Percentiles rank a stretch among this genome's conserved stretches.
phyloP scores from a whole-genome alignment of 176 grass and related monocot species.

The Microstegium vimineum region DNA sequence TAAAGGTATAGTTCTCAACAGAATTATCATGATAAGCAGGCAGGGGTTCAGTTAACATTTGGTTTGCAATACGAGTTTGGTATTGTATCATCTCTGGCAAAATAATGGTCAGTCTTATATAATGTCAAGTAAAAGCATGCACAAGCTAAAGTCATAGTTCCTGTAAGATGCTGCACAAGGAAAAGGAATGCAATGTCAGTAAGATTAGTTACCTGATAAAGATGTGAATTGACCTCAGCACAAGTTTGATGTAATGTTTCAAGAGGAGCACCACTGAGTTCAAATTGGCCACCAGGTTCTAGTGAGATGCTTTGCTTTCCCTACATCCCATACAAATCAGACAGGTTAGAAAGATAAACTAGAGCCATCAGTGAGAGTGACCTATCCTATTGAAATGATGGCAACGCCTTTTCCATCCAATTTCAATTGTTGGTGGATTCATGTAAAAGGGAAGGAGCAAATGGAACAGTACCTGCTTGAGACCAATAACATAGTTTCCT shows the following conservation, averaged over 20 bases:
- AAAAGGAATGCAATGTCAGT: not conserved
- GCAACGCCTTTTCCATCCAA: not conserved
- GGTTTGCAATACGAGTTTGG: not conserved
- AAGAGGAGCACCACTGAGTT: slow-evolving; percentile 92
- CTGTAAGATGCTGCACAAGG: not conserved
- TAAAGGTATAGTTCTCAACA: not conserved
- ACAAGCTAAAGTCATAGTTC: not conserved
- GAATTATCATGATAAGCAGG: not conserved
- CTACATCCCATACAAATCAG: slow-evolving; percentile 32
- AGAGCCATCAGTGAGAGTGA: not conserved
- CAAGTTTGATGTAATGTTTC: slow-evolving; percentile 97
- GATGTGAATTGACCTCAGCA: slow-evolving; percentile 99
- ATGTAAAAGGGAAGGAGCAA: not conserved
- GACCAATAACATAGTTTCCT: slow-evolving; percentile 74
- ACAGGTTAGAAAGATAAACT: not conserved
- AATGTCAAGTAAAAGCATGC: slow-evolving; percentile 12
- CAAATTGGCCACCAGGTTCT: slow-evolving; percentile 96
- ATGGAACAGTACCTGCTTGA: slow-evolving; percentile 66
- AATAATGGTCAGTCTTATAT: not conserved
- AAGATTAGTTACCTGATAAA: slow-evolving; percentile 79
- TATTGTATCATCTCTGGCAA: not conserved
- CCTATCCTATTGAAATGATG: not conserved
- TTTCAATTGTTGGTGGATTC: not conserved
- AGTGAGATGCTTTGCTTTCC: slow-evolving; percentile 92
- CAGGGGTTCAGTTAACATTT: not conserved